phyloP scores from a whole-genome alignment of 2,329 filamentous ascomycete species.

The Botryotinia globosa region DNA sequence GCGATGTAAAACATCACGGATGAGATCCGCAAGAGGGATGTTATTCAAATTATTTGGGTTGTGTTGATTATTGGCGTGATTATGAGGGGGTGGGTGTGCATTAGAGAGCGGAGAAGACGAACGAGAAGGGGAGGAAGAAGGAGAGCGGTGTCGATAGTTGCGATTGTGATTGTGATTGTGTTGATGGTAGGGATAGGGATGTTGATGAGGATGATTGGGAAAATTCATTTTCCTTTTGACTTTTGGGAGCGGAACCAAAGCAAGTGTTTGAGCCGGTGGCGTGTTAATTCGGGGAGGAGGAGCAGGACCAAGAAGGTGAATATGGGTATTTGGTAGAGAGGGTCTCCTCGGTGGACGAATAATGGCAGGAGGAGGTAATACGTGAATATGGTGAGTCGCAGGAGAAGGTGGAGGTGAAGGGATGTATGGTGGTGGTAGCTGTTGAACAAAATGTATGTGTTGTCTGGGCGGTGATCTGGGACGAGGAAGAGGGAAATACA shows the following conservation, averaged over 20 bases:
- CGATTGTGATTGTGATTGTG: background rate
- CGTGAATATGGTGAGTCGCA: background rate
- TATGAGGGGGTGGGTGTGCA: background rate
- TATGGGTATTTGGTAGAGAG: background rate
- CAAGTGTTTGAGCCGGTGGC: background rate
- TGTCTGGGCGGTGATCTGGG: background rate
- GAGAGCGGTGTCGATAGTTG: background rate
- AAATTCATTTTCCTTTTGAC: background rate
- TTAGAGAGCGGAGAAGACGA: background rate
- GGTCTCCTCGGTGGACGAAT: background rate
- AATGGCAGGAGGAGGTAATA: background rate
- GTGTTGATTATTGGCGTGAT: background rate
- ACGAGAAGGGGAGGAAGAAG: background rate
- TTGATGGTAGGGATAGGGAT: background rate
- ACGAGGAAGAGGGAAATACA: background rate
- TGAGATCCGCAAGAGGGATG: background rate
- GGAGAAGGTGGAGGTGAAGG: background rate
- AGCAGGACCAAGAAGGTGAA: background rate
- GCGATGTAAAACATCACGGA: slow-evolving; percentile 1
- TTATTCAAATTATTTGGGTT: background rate
- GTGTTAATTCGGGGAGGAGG: background rate
- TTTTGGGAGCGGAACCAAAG: background rate
- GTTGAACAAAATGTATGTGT: background rate
- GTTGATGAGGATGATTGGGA: background rate
- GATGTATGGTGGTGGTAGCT: background rate